Base-by-base conservation (phyloP, 257 asterid genomes). In the Nicotiana undulata region DNA sequence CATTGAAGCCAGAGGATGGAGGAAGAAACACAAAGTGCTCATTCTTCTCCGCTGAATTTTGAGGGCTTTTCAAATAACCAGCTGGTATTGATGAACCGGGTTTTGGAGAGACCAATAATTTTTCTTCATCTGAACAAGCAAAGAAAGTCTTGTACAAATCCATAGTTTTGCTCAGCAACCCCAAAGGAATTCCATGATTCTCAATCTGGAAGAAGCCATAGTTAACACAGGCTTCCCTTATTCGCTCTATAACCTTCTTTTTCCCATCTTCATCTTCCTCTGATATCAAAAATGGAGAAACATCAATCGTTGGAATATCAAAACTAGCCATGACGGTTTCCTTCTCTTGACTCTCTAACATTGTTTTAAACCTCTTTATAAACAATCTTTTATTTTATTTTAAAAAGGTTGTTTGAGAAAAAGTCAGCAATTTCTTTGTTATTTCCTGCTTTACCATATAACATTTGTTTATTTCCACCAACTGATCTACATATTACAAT, bases 181-280 rank as follows among this genome's bases (percentile, higher is more conserved):
- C 87, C 2, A 79, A 80, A 44, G 92, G 88, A 20, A 89, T 84
- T 16, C 91, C 90, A 75, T 89, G 91, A 87, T 85, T 86, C 67
- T 80, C 81, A 1, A 68, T 77, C 80, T 80, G 89, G 79, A 90
- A 90, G 63, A 87, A 90, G 15, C 94, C 92, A 75, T 77, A 84
- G 22, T 87, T 87, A 24, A 81, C n/a, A 81, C 94, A 86, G 58
- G 92, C 94, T 80, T 78, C 79, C 49, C 46, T 32, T 3, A 90
- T 82, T 5, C 8, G 28, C 9, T 86, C 85, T 82, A 77, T 83
- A 6, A 83, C 85, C 80, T 31, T 53, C 53, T 44, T 75, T 86
- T 79, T 80, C n/a, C 79, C 75, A 9, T 82, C 80, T 31, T 79
- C 94, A 13, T 84, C 86, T 0, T 49, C 17, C 55, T 9, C 16